Conservation (phyloP, 2,329 filamentous ascomycete genomes). For the Chrysosphaeria jannelii region DNA sequence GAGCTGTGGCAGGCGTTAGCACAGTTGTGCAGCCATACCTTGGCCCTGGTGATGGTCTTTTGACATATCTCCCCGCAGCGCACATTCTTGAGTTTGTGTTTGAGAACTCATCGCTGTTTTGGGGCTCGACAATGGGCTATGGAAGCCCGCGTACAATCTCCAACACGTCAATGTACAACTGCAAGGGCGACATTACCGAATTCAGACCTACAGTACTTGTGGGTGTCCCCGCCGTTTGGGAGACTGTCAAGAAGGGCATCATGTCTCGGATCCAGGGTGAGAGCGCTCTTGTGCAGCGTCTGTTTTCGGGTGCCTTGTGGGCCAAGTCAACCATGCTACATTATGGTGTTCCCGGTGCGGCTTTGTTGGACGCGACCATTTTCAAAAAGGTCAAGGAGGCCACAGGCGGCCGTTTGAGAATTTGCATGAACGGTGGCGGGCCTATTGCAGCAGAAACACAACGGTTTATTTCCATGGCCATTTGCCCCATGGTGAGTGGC, state of each 20-base stretch:
- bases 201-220: slow-evolving; percentile 60
- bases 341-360: slow-evolving; percentile 30
- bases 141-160: slow-evolving; percentile 67
- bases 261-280: slow-evolving; percentile 42
- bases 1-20: slow-evolving; percentile 49
- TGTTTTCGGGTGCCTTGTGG: slow-evolving; percentile 36
- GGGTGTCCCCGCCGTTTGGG: slow-evolving; percentile 72
- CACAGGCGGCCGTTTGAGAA: slow-evolving; percentile 50
- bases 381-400: slow-evolving; percentile 85
- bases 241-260: slow-evolving; percentile 77
- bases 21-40: slow-evolving; percentile 49
- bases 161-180: slow-evolving; percentile 55
- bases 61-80: slow-evolving; percentile 62
- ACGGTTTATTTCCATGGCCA: slow-evolving; percentile 63
- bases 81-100: slow-evolving; percentile 84
- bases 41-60: slow-evolving; percentile 44
- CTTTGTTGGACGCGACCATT: slow-evolving; percentile 44
- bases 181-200: slow-evolving; percentile 64
- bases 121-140: slow-evolving; percentile 73
- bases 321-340: slow-evolving; percentile 20
- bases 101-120: slow-evolving; percentile 56
- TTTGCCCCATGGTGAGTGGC: slow-evolving; percentile 68
- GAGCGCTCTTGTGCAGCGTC: slow-evolving; percentile 33
- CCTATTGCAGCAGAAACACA: slow-evolving; percentile 65
- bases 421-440: slow-evolving; percentile 66